Evolutionary conservation across 2,329 filamentous ascomycete genomes (phyloP).

Genomic region (Biscogniauxia mediterranea): DNA sequence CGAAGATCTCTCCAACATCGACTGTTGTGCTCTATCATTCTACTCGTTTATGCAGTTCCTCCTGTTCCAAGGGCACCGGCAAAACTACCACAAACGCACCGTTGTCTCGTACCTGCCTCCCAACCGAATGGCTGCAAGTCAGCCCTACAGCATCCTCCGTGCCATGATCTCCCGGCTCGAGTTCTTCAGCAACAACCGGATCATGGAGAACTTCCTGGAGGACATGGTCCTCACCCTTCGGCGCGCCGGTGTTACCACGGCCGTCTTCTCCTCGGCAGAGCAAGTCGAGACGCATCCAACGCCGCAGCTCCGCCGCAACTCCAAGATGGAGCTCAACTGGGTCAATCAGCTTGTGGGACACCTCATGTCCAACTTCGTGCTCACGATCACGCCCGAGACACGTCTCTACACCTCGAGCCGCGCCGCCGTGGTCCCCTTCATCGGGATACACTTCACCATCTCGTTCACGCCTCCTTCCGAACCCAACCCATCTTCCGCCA

Average conservation of each 20-base stretch:
- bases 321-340: slow-evolving; percentile 43
- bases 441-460: slow-evolving; percentile 21
- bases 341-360: slow-evolving; percentile 43
- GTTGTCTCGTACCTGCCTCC: slow-evolving; percentile 44
- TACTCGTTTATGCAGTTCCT: slow-evolving; percentile 69
- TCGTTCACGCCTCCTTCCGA: slow-evolving; percentile 31
- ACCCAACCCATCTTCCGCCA: slow-evolving; percentile 3
- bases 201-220: slow-evolving; percentile 43
- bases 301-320: slow-evolving; percentile 34
- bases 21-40: slow-evolving; percentile 61
- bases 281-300: slow-evolving; percentile 33
- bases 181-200: slow-evolving; percentile 41
- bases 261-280: slow-evolving; percentile 43
- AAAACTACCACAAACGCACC: slow-evolving; percentile 68
- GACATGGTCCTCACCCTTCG: slow-evolving; percentile 44
- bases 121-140: slow-evolving; percentile 38
- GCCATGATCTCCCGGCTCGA: slow-evolving; percentile 50
- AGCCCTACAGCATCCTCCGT: slow-evolving; percentile 49
- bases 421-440: slow-evolving; percentile 15
- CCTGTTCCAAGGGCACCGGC: slow-evolving; percentile 74
- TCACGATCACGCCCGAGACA: slow-evolving; percentile 44
- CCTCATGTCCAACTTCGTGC: slow-evolving; percentile 41
- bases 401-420: slow-evolving; percentile 21
- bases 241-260: slow-evolving; percentile 42
- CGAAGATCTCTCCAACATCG: slow-evolving; percentile 41